Evolutionary conservation across 2,329 filamentous ascomycete genomes (phyloP).

Genomic region (Aspergillus niger): DNA sequence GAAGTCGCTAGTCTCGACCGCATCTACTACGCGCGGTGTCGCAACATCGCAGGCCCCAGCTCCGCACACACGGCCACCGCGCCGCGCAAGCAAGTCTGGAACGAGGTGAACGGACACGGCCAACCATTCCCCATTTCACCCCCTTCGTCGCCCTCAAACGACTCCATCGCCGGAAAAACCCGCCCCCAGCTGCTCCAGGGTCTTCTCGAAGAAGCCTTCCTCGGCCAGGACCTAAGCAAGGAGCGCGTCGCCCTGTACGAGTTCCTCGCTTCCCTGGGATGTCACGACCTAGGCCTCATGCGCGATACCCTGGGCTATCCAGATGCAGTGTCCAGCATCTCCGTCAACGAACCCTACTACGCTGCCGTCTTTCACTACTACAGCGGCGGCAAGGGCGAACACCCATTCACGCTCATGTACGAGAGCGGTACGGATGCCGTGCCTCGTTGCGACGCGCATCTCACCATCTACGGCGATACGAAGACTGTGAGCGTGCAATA

Average conservation of each 20-base stretch:
- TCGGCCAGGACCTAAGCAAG: conserved; percentile 29
- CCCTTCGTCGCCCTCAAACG: not conserved
- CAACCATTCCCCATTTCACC: no score
- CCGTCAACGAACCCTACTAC: conserved; percentile 47
- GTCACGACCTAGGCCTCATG: conserved; percentile 59
- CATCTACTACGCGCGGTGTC: conserved; percentile 57
- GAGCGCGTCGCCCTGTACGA: conserved; percentile 40
- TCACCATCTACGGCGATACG: conserved; percentile 52
- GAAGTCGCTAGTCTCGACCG: conserved; percentile 56
- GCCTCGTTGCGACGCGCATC: conserved; percentile 44
- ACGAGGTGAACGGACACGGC: not conserved
- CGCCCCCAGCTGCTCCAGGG: conserved; percentile 14
- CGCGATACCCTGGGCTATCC: conserved; percentile 57
- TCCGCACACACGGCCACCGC: conserved; percentile 21
- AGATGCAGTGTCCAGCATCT: conserved; percentile 48
- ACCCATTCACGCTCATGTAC: conserved; percentile 56
- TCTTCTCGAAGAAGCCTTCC: conserved; percentile 32
- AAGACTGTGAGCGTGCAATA: conserved; percentile 60
- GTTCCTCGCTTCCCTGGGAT: conserved; percentile 53
- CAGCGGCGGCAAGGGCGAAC: conserved; percentile 17
- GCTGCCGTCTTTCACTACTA: conserved; percentile 40
- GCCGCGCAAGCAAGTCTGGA: conserved; percentile 6
- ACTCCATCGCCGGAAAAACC: conserved; percentile 1
- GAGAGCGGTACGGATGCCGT: conserved; percentile 59
- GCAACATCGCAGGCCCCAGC: conserved; percentile 60